Evolutionary conservation across 2,329 filamentous ascomycete genomes (phyloP).

Genomic region (Fusarium sp.): DNA sequence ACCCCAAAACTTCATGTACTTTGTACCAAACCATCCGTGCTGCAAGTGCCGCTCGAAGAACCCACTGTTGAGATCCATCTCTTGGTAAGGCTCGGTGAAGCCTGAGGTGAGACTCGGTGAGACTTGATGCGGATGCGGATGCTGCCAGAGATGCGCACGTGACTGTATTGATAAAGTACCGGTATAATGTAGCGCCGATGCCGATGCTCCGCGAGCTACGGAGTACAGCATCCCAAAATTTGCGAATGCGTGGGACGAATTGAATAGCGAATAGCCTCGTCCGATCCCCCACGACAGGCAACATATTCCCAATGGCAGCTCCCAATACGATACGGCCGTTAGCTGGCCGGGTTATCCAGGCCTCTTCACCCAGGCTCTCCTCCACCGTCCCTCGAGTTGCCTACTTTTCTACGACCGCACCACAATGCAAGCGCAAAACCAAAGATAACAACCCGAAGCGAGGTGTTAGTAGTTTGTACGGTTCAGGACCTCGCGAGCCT

Average conservation of each 20-base stretch:
- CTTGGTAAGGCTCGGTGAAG: slow-evolving; percentile 38
- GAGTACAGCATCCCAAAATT: slow-evolving; percentile 37
- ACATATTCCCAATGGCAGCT: slow-evolving; percentile 48
- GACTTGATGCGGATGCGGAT: background rate
- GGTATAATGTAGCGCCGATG: slow-evolving; percentile 33
- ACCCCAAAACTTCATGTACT: slow-evolving; percentile 44
- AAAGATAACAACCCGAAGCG: slow-evolving; percentile 84
- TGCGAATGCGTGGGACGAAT: slow-evolving; percentile 33
- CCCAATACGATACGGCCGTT: slow-evolving; percentile 48
- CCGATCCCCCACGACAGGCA: slow-evolving; percentile 33
- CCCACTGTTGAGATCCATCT: slow-evolving; percentile 42
- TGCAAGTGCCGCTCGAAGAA: slow-evolving; percentile 47
- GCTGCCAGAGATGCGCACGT: slow-evolving; percentile 5
- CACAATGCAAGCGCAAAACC: slow-evolving; percentile 61
- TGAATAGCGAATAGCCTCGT: slow-evolving; percentile 42
- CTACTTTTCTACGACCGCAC: slow-evolving; percentile 67
- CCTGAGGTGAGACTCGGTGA: slow-evolving; percentile 26
- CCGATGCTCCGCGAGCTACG: slow-evolving; percentile 17
- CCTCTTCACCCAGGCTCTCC: slow-evolving; percentile 29
- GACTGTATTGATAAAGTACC: background rate
- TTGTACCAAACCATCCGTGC: slow-evolving; percentile 49
- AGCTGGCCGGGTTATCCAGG: slow-evolving; percentile 42
- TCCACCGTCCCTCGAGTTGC: slow-evolving; percentile 35
- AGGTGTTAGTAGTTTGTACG: slow-evolving; percentile 83
- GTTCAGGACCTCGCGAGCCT: slow-evolving; percentile 80